A percentile compares a stretch with the other conserved stretches of the same genome.
phyloP scores from a whole-genome alignment of 768 basidiomycete species.

The Collybiopsis luxurians region DNA sequence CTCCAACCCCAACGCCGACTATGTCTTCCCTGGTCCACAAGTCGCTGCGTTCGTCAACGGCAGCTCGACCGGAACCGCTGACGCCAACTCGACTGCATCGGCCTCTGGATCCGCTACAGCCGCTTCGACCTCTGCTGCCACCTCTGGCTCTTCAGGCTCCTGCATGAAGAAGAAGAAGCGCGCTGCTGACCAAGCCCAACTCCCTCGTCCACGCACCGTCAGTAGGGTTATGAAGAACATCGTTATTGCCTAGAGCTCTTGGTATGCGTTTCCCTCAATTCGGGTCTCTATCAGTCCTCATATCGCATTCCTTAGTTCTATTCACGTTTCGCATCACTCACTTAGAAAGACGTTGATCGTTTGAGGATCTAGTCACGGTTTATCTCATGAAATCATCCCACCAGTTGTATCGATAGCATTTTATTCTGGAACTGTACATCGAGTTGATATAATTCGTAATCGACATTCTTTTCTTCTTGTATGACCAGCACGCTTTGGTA shows the following conservation, averaged over 20 bases:
- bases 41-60: slow-evolving; percentile 2
- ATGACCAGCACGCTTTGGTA: too few relatives aligned
- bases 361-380: too few relatives aligned
- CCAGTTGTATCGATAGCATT: slow-evolving; percentile 2
- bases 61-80: background rate
- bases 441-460: too few relatives aligned
- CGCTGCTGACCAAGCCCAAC: background rate
- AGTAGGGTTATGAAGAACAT: slow-evolving; percentile 6
- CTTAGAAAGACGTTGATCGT: background rate
- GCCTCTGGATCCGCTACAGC: background rate
- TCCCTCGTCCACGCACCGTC: background rate
- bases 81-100: background rate
- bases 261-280: too few relatives aligned
- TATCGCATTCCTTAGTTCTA: background rate
- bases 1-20: background rate
- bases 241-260: background rate
- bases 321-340: background rate
- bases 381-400: background rate
- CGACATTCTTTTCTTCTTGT: too few relatives aligned
- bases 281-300: too few relatives aligned
- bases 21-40: slow-evolving; percentile 5
- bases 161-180: slow-evolving; percentile 2
- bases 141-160: background rate
- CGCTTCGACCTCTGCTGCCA: background rate
- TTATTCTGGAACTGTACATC: too few relatives aligned